Percentiles rank a stretch among this genome's conserved stretches.
phyloP scores from a whole-genome alignment of 176 grass and related monocot species.

The Avena atlantica region DNA sequence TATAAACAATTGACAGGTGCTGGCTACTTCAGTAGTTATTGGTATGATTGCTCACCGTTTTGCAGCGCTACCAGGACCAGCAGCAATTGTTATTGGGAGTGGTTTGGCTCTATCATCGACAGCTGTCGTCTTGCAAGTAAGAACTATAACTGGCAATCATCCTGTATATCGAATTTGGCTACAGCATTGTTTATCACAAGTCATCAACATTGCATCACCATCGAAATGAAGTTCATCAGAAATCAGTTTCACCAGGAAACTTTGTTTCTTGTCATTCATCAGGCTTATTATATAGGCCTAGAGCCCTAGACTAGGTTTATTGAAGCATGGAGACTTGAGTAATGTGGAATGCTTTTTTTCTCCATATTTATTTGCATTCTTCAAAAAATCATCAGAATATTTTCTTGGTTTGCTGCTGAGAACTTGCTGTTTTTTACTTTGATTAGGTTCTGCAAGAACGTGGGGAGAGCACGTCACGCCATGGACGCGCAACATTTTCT shows the following conservation, averaged over 20 bases:
- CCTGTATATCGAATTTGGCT: constrained; percentile 20
- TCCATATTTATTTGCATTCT: constrained; percentile 20
- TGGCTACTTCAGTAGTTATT: constrained; percentile 83
- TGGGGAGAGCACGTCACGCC: constrained; percentile 94
- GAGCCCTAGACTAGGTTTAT: neutral
- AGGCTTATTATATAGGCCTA: neutral
- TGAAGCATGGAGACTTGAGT: neutral
- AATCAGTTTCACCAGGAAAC: constrained; percentile 16
- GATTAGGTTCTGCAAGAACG: constrained; percentile 91
- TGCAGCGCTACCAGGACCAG: constrained; percentile 69
- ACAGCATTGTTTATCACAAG: neutral
- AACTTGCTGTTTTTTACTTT: constrained; percentile 40
- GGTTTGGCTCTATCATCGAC: constrained; percentile 97
- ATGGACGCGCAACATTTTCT: constrained; percentile 98
- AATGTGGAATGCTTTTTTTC: constrained; percentile 29
- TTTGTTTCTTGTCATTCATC: constrained; percentile 18
- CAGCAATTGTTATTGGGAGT: constrained; percentile 91
- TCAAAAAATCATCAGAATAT: neutral
- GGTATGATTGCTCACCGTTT: constrained; percentile 80
- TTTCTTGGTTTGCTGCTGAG: constrained; percentile 35
- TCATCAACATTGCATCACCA: neutral
- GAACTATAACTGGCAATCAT: constrained; percentile 26
- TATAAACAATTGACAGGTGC: constrained; percentile 57
- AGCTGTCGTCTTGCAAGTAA: constrained; percentile 97
- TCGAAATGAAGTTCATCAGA: constrained; percentile 9